Evolutionary conservation across 2,329 filamentous ascomycete genomes (phyloP).

Genomic region (Beauveria sp.): DNA sequence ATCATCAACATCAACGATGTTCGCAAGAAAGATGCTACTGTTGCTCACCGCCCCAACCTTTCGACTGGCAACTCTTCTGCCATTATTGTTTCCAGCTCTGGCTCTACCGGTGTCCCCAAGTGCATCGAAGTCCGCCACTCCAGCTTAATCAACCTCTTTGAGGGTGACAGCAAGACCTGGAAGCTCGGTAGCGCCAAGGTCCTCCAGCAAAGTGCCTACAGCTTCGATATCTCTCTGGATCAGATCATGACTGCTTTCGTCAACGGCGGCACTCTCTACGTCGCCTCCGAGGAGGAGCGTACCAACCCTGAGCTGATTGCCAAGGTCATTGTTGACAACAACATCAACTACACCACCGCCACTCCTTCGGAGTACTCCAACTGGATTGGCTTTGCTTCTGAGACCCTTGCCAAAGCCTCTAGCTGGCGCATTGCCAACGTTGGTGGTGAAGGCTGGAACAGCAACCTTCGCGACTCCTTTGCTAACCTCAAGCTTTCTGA

Average conservation of each 20-base stretch:
- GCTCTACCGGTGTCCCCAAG: constrained; percentile 31
- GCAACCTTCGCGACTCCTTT: constrained; percentile 11
- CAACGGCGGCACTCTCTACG: constrained; percentile 27
- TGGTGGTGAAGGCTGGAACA: constrained; percentile 15
- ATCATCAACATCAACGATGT: constrained; percentile 4
- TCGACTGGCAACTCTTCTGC: constrained; percentile 14
- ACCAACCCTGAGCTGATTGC: constrained; percentile 28
- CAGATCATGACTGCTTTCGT: constrained; percentile 29
- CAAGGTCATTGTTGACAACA: constrained; percentile 25
- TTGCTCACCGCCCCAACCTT: constrained; percentile 7
- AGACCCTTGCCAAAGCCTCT: constrained; percentile 8
- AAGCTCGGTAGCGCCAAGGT: constrained; percentile 19
- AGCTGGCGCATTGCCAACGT: constrained; percentile 15
- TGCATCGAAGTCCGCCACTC: constrained; percentile 28
- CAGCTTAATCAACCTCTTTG: constrained; percentile 22
- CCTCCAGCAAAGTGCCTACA: constrained; percentile 31
- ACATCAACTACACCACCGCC: constrained; percentile 29
- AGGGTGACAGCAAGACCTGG: constrained; percentile 15
- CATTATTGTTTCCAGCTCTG: constrained; percentile 26
- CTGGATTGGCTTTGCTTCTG: constrained; percentile 20
- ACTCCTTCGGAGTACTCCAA: constrained; percentile 34
- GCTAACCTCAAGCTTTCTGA: constrained; percentile 10
- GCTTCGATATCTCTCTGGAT: constrained; percentile 33
- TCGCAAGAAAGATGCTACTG: background rate
- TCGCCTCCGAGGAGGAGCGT: constrained; percentile 24